Evolutionary conservation across 768 basidiomycete genomes (phyloP), one percentile per base, ranked within the genome.

Genomic region (Boletus tomentosulus): DNA sequence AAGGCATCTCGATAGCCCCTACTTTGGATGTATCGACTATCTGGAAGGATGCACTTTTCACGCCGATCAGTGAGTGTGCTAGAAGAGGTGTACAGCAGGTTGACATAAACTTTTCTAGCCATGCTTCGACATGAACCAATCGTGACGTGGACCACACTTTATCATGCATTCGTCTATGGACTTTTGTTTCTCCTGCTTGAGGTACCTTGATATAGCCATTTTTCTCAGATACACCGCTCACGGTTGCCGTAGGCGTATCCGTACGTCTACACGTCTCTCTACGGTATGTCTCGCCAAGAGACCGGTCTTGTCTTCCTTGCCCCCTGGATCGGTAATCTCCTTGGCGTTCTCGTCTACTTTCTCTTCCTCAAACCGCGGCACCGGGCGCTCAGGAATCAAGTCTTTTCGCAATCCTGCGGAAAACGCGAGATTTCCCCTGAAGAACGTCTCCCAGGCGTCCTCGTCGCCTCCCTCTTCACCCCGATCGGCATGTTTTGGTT

Each of bases 171-270:
- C 33, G 57, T 67, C 31, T 66, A 61, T 30, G 66, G 66, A 5
- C 66, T 67, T 24, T 57, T 67, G 43, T 67, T 67, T 28, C 55
- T 67, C 13, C 66, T 67, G 44, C 66, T 68, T 3, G 66, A 67
- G 57, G 66, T 68, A 10, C 37, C 12, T 28, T 19, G 16, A 11
- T 43, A 11, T 10, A 44, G 39, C 31, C 1, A 3, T 39, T 46
- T 6, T 16, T 22, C 28, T 34, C 9, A 25, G 19, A 35, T 45
- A 11, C 2, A n/a, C 8, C 13, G 8, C 41, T 60, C 12, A 63
- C 11, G 3, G 33, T 31, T 15, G 37, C 8, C 12, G 0, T 38
- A 65, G 61, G 64, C 60, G 34, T 68, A 64, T 38, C 66, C 66
- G 12, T 44, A 58, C 24, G 58, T 68, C 8, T 68, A 54, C 42